Evolutionary conservation across 2,329 filamentous ascomycete genomes (phyloP).

Genomic region (Clonostachys rosea): DNA sequence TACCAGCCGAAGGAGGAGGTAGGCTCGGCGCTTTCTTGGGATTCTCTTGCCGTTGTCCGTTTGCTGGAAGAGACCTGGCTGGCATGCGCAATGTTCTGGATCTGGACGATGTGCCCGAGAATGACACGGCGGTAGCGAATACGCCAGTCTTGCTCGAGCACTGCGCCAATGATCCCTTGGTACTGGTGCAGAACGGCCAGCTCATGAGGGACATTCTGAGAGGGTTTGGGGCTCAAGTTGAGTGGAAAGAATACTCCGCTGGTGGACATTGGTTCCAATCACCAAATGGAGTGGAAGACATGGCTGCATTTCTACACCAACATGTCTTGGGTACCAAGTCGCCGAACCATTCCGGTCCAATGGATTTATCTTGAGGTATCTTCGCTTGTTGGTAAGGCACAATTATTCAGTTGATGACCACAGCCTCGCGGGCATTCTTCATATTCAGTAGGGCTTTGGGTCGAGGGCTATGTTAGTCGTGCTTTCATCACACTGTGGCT

Average conservation of each 20-base stretch:
- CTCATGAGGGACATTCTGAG: slow-evolving; percentile 23
- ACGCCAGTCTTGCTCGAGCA: slow-evolving; percentile 41
- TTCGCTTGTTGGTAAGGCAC: too few relatives aligned
- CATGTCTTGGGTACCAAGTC: too few relatives aligned
- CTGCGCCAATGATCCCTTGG: slow-evolving; percentile 34
- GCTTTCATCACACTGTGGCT: too few relatives aligned
- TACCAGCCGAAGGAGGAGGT: slow-evolving; percentile 3
- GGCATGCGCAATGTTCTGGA: slow-evolving; percentile 23
- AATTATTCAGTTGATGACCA: too few relatives aligned
- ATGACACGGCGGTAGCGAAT: slow-evolving; percentile 18
- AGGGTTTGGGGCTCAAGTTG: slow-evolving; percentile 28
- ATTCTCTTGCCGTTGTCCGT: slow-evolving; percentile 29
- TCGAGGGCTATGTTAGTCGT: too few relatives aligned
- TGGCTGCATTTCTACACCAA: slow-evolving; percentile 21
- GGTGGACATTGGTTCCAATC: slow-evolving; percentile 40
- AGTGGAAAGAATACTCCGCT: slow-evolving; percentile 33
- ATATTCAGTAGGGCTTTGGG: too few relatives aligned
- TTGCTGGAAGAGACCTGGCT: slow-evolving; percentile 19
- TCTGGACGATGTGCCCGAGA: slow-evolving; percentile 1
- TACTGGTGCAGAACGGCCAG: slow-evolving; percentile 28
- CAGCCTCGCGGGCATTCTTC: too few relatives aligned
- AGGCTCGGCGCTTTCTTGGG: slow-evolving; percentile 27
- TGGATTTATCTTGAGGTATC: too few relatives aligned
- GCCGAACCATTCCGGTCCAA: too few relatives aligned
- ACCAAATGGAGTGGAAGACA: slow-evolving; percentile 35